A percentile compares a stretch with the other conserved stretches of the same genome.
Conservation (phyloP, 176 grass and related monocot genomes). For the Urochloa ruziziensis region DNA sequence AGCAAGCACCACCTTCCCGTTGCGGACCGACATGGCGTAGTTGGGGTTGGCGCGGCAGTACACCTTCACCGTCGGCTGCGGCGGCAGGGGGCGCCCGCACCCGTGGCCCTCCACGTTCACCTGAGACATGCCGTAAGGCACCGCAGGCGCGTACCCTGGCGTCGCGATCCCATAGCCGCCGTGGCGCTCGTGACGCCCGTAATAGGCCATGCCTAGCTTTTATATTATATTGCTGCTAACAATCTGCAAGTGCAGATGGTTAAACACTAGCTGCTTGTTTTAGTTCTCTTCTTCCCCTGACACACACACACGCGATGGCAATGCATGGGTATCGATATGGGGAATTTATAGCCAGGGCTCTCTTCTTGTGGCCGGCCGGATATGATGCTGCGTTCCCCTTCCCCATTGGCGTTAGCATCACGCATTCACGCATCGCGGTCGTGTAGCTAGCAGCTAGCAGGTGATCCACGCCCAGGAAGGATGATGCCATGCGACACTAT, state of each 20-base stretch:
- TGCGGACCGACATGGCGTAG: conserved; percentile 48
- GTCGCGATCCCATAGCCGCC: conserved; percentile 35
- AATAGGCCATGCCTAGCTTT: conserved; percentile 16
- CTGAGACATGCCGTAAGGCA: conserved; percentile 56
- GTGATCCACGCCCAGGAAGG: not conserved
- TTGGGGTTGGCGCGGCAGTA: conserved; percentile 66
- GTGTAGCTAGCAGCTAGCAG: no score
- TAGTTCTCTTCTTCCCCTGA: no score
- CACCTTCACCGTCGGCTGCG: conserved; percentile 68
- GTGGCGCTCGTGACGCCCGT: not conserved
- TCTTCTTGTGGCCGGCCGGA: no score
- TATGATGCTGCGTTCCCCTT: no score
- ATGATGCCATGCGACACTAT: conserved; percentile 34
- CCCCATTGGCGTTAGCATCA: no score
- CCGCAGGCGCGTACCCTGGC: conserved; percentile 50
- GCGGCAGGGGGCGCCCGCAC: conserved; percentile 34
- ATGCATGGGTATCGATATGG: no score
- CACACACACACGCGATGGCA: no score
- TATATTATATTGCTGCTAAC: no score
- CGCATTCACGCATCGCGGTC: no score
- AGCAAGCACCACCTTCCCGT: conserved; percentile 58
- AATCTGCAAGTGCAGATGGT: no score
- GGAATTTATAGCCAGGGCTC: no score
- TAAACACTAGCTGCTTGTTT: no score
- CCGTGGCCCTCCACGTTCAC: conserved; percentile 54